Conservation (phyloP, 176 grass and related monocot genomes). For the Musa troglodytarum region DNA sequence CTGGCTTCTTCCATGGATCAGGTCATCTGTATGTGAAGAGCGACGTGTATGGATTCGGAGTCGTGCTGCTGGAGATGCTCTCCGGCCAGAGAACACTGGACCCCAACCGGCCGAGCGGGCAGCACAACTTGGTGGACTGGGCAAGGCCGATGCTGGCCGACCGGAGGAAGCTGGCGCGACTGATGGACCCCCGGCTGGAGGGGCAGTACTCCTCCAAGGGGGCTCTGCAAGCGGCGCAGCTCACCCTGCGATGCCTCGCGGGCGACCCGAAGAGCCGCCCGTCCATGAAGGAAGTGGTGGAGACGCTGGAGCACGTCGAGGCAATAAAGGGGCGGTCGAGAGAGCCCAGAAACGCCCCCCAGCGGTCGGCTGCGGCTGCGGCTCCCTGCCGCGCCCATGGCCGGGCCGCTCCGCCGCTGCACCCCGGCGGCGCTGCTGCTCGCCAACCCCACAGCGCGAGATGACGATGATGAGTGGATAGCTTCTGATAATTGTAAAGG, state of each 20-base stretch:
- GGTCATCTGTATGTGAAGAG: slow-evolving; percentile 5
- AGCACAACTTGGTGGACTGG: slow-evolving; percentile 4
- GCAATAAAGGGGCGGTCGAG: not conserved
- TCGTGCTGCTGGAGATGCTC: not conserved
- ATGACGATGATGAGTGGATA: not conserved
- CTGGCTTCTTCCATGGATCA: not conserved
- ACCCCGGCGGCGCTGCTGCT: not conserved
- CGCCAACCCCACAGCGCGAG: not conserved
- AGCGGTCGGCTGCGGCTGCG: not conserved
- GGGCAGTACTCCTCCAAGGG: not conserved
- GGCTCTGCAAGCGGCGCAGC: not conserved
- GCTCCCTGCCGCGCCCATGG: not conserved
- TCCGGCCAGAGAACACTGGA: not conserved
- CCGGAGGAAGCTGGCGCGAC: slow-evolving; percentile 3
- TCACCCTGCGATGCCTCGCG: not conserved
- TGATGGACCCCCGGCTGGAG: not conserved
- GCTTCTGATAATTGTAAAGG: too few relatives aligned
- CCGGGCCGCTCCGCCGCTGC: not conserved
- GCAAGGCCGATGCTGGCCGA: slow-evolving; percentile 3
- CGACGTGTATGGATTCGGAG: slow-evolving; percentile 11
- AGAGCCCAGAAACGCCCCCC: not conserved
- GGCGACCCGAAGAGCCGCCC: not conserved
- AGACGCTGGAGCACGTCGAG: not conserved
- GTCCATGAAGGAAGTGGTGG: not conserved
- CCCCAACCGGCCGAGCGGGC: not conserved